These are phyloP conservation scores for Vachellia collinsii DNA, from an alignment of 306 rosid species.

Conservation along the genomic window DNA sequence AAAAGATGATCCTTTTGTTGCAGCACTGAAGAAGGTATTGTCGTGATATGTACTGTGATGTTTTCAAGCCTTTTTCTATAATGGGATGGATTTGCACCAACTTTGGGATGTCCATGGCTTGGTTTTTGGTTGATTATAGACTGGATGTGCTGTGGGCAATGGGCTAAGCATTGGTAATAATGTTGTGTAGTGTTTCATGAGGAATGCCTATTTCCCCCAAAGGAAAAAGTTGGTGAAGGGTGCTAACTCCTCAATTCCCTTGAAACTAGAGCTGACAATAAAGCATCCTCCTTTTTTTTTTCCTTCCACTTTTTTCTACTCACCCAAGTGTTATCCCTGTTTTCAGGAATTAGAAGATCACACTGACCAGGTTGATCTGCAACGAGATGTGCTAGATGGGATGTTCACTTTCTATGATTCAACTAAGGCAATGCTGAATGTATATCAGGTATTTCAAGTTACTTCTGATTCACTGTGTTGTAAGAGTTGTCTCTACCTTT, in stretches of 20 bases:
- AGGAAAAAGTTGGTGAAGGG: slow-evolving; percentile 7
- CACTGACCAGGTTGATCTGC: slow-evolving; percentile 76
- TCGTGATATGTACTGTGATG: neutral
- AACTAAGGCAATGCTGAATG: slow-evolving; percentile 59
- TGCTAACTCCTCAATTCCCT: neutral
- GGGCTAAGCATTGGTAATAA: neutral
- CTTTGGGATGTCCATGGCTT: slow-evolving; percentile 10
- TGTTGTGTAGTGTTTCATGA: slow-evolving; percentile 23
- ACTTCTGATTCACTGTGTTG: slow-evolving; percentile 8
- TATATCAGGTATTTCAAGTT: slow-evolving; percentile 79
- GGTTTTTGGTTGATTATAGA: slow-evolving; percentile 18
- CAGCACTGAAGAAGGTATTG: slow-evolving; percentile 84
- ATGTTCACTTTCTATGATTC: slow-evolving; percentile 89
- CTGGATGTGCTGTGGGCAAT: slow-evolving; percentile 12
- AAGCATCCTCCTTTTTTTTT: slow-evolving; percentile 13
- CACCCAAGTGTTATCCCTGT: slow-evolving; percentile 26
- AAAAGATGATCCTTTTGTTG: slow-evolving; percentile 78
- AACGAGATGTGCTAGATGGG: slow-evolving; percentile 86
- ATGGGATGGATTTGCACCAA: slow-evolving; percentile 11
- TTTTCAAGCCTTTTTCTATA: slow-evolving; percentile 1
- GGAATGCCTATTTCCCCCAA: neutral
- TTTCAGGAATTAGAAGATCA: slow-evolving; percentile 88
- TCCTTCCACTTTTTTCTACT: slow-evolving; percentile 12
- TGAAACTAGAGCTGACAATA: neutral
- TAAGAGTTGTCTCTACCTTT: neutral